These are phyloP conservation scores for Sicyos baderoa DNA, from an alignment of 306 rosid genomes.

Conservation along the genomic window DNA sequence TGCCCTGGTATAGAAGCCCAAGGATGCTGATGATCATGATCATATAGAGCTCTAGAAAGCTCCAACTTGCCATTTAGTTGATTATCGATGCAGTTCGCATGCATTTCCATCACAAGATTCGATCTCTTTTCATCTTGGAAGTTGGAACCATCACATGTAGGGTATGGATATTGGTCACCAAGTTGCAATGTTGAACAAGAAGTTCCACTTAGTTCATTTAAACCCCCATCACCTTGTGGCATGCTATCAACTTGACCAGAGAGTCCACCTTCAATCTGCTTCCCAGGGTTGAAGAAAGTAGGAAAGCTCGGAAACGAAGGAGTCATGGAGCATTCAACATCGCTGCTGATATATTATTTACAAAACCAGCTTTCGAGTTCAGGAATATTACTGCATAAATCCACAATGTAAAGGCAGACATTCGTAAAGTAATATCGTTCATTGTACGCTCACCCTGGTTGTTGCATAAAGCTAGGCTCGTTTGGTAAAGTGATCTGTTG, in stretches of 20 bases:
- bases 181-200: slow-evolving; percentile 50
- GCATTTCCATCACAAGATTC: slow-evolving; percentile 45
- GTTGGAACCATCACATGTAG: slow-evolving; percentile 55
- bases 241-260: slow-evolving; percentile 42
- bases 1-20: slow-evolving; percentile 77
- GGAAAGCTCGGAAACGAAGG: slow-evolving; percentile 50
- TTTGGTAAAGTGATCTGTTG: slow-evolving; percentile 51
- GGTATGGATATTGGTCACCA: slow-evolving; percentile 53
- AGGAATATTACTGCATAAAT: not conserved
- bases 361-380: not conserved
- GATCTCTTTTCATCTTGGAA: slow-evolving; percentile 43
- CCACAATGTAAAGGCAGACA: not conserved
- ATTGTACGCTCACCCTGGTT: slow-evolving; percentile 16
- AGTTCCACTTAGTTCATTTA: slow-evolving; percentile 34
- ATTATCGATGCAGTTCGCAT: slow-evolving; percentile 47
- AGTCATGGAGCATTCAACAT: slow-evolving; percentile 53
- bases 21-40: slow-evolving; percentile 36
- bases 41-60: slow-evolving; percentile 21
- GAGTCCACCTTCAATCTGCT: slow-evolving; percentile 32
- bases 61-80: slow-evolving; percentile 57
- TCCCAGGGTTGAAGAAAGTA: slow-evolving; percentile 38
- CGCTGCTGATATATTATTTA: slow-evolving; percentile 37
- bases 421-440: not conserved
- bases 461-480: slow-evolving; percentile 44
- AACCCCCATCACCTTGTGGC: slow-evolving; percentile 21